A percentile compares a stretch with the other conserved stretches of the same genome.
These are phyloP conservation scores for Leishmania amazonensis DNA, from an alignment of 208 protist genomes.

Conservation along the genomic window DNA sequence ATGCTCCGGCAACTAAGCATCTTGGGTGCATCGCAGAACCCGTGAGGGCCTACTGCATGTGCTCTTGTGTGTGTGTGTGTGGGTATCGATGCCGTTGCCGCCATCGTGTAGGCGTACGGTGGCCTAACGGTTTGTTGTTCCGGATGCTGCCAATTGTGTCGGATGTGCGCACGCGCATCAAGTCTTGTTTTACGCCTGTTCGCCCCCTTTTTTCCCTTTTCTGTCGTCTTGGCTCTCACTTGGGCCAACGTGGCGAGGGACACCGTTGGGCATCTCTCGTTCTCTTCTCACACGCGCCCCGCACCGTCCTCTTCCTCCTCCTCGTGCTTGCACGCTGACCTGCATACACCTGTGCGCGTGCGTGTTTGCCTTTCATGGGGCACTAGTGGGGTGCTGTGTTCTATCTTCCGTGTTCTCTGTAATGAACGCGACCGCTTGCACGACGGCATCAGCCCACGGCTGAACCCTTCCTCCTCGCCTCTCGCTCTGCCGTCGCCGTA, in stretches of 20 bases:
- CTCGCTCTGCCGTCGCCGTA: background rate
- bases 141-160: background rate
- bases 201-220: background rate
- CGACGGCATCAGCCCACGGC: background rate
- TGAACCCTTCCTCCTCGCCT: background rate
- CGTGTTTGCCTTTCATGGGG: background rate
- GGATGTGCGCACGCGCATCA: background rate
- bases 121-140: background rate
- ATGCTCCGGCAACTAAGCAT: constrained; percentile 71
- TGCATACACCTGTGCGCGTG: background rate
- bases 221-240: background rate
- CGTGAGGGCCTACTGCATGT: background rate
- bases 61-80: background rate
- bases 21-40: constrained; percentile 42
- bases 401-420: background rate
- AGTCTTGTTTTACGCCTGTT: background rate
- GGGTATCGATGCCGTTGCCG: background rate
- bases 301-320: background rate
- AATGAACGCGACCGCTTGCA: background rate
- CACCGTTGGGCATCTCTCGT: background rate
- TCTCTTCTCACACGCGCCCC: background rate
- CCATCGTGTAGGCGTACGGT: background rate
- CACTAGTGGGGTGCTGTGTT: background rate
- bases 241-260: background rate
- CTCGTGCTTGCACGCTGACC: background rate